Evolutionary conservation across 139 green algal genomes (phyloP).

Genomic region (Marvania coccoides): DNA sequence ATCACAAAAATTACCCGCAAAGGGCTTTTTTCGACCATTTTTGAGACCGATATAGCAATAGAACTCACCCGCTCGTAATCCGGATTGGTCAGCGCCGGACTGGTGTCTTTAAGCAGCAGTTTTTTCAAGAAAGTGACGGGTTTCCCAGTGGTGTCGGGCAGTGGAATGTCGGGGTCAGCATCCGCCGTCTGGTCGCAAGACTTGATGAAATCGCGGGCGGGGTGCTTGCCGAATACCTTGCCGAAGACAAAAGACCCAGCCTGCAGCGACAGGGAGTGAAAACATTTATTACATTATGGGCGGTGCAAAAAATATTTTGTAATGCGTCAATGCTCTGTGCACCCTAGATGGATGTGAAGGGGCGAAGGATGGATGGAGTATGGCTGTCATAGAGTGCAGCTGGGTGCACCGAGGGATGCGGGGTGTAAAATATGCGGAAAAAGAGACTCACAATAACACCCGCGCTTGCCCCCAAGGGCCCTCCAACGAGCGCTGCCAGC

Average conservation of each 20-base stretch:
- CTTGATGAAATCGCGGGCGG: neutral
- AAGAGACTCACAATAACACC: conserved; percentile 1
- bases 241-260: neutral
- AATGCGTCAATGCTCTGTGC: too few relatives aligned
- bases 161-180: neutral
- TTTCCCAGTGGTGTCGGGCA: neutral
- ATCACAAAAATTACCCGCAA: neutral
- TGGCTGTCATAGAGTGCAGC: neutral
- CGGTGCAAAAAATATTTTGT: neutral
- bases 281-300: neutral
- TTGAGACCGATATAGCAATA: neutral
- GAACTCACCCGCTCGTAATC: conserved; percentile 16
- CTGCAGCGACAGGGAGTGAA: neutral
- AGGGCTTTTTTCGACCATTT: neutral
- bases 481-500: conserved; percentile 1
- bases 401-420: too few relatives aligned
- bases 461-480: neutral
- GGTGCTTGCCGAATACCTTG: neutral
- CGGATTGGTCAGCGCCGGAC: conserved; percentile 13
- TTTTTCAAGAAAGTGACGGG: conserved; percentile 7
- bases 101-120: conserved; percentile 12
- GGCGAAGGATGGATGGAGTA: too few relatives aligned
- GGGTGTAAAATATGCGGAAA: too few relatives aligned
- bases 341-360: too few relatives aligned
- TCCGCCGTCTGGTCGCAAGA: conserved; percentile 6